A percentile compares a stretch with the other conserved stretches of the same genome.
phyloP scores from a whole-genome alignment of 768 basidiomycete species.

The Hericium alpestre region DNA sequence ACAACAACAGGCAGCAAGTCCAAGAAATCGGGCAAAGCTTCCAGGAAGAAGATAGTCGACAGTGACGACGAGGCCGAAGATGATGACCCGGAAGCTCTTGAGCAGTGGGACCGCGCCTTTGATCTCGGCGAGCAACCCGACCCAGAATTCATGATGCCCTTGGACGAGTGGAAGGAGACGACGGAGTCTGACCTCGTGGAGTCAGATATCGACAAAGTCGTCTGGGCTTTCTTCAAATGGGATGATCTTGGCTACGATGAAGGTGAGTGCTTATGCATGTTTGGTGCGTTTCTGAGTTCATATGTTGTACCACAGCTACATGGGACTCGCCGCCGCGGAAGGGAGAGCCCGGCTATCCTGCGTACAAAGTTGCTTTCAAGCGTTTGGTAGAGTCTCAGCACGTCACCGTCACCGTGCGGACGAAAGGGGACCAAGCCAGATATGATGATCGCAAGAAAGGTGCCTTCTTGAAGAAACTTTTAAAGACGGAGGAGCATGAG shows the following conservation, averaged over 20 bases:
- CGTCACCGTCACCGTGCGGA: slow-evolving; percentile 48
- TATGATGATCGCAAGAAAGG: slow-evolving; percentile 48
- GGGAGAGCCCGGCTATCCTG: slow-evolving; percentile 44
- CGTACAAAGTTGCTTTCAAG: slow-evolving; percentile 58
- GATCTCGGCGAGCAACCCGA: slow-evolving; percentile 57
- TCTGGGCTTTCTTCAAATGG: slow-evolving; percentile 91
- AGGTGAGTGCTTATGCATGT: slow-evolving; percentile 36
- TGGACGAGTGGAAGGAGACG: slow-evolving; percentile 51
- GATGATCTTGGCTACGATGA: slow-evolving; percentile 86
- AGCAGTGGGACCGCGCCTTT: slow-evolving; percentile 28
- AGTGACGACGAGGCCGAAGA: slow-evolving; percentile 20
- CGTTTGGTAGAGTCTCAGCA: slow-evolving; percentile 52
- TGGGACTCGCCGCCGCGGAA: slow-evolving; percentile 82
- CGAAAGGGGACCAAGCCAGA: slow-evolving; percentile 25
- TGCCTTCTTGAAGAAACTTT: slow-evolving; percentile 36
- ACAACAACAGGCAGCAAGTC: slow-evolving; percentile 16
- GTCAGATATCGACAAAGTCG: slow-evolving; percentile 49
- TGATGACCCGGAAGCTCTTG: slow-evolving; percentile 21
- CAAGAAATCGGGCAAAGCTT: slow-evolving; percentile 15
- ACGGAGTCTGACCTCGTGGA: slow-evolving; percentile 30
- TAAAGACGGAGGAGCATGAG: slow-evolving; percentile 26
- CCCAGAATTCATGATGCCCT: slow-evolving; percentile 39
- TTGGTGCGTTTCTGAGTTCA: slow-evolving; percentile 3
- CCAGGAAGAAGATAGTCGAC: slow-evolving; percentile 3
- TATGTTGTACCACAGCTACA: slow-evolving; percentile 43